A percentile compares a stretch with the other conserved stretches of the same genome.
phyloP scores from a whole-genome alignment of 2,329 filamentous ascomycete genomes.

The Colletotrichum sp. region DNA sequence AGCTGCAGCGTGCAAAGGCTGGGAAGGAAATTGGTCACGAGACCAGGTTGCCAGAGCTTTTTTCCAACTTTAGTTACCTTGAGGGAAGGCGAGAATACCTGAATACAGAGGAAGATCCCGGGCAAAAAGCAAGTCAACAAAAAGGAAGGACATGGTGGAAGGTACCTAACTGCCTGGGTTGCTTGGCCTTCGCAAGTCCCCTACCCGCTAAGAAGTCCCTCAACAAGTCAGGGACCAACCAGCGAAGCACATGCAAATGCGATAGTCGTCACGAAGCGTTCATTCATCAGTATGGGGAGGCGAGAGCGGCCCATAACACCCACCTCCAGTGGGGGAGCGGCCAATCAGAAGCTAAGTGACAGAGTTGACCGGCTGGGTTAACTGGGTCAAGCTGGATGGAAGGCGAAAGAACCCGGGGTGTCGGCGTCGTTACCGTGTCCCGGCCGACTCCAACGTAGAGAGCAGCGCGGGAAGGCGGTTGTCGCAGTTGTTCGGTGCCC shows the following conservation, averaged over 20 bases:
- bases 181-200: conserved; percentile 13
- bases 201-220: conserved; percentile 10
- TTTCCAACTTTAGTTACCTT: neutral
- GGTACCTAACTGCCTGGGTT: neutral
- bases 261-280: conserved; percentile 12
- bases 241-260: conserved; percentile 17
- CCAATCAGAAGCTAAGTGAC: conserved; percentile 5
- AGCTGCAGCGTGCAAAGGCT: neutral
- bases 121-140: neutral
- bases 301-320: conserved; percentile 3
- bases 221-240: conserved; percentile 12
- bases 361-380: neutral
- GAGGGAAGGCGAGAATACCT: neutral
- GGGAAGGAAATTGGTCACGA: conserved; percentile 20
- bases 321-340: neutral
- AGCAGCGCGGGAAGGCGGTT: conserved; percentile 3
- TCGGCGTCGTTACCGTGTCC: neutral
- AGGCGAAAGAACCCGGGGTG: conserved; percentile 14
- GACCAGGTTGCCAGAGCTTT: conserved; percentile 19
- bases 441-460: neutral
- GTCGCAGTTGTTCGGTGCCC: neutral
- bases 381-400: conserved; percentile 14
- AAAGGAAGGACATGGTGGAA: neutral
- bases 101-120: neutral
- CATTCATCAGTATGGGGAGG: conserved; percentile 3